Base-by-base conservation (phyloP, 176 grass and related monocot genomes). In the Bonia amplexicaulis region DNA sequence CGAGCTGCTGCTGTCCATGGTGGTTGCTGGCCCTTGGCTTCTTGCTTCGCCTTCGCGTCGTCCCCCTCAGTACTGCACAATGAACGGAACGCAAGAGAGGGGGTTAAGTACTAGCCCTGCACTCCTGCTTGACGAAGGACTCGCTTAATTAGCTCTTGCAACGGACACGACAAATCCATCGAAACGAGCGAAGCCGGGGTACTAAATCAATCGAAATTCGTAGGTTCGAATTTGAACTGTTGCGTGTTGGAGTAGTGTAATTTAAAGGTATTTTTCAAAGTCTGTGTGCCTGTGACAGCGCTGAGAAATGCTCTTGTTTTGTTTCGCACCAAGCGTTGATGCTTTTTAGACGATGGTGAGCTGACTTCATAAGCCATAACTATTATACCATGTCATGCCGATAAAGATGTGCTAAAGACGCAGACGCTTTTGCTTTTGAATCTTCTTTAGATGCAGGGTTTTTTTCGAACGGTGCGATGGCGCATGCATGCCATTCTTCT, bases 1-100 rank as follows among this genome's bases (percentile, higher is more conserved):
- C 73, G 91, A 80, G 78, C 87, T 87, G 53, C 82, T 74, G 65
- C 76, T 87, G 42, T 99, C 93, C 93, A 99, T 95, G 84, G 63
- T 45, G 16, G 26, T 6, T 2, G 37, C 10, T 15, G 52, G 13
- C 17, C 16, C 57, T n/a, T 27, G 39, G 8, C 46, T 17, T n/a
- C 4, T 47, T 27, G 12, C 48, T 45, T n/a, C 20, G 13, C n/a
- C 71, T 64, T 29, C 68, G 9, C 62, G 51, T 46, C 71, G 14
- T 58, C 66, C 61, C 15, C 17, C 42, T 33, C 77, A 76, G 52
- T 53, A 62, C 73, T 78, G 80, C 73, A 71, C 22, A 11, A 29
- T 31, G 75, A 71, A 79, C 0, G 26, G 8, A 44, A 17, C 70
- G 9, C 31, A 9, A 57, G 33, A 74, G 7, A 37, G 80, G 14